Evolutionary conservation across 2,329 filamentous ascomycete genomes (phyloP).

Genomic region (Rutstroemia sp.): DNA sequence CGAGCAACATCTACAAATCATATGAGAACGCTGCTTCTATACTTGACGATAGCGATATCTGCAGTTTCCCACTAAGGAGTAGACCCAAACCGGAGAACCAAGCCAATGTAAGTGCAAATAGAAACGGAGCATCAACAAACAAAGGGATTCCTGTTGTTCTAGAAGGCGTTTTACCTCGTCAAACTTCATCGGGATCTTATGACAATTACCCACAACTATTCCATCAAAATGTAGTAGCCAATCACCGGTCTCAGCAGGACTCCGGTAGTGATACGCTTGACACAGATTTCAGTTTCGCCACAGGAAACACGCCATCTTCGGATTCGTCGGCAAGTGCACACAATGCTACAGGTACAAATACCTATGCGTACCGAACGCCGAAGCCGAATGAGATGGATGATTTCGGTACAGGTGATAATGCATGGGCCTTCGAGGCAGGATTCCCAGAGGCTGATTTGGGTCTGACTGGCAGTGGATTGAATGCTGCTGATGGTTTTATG

Average conservation of each 20-base stretch:
- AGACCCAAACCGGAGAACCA: too few relatives aligned
- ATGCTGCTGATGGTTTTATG: too few relatives aligned
- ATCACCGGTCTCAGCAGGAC: neutral
- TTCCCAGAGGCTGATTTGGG: too few relatives aligned
- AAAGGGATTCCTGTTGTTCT: neutral
- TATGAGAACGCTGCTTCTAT: too few relatives aligned
- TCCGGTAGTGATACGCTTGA: slow-evolving; percentile 5
- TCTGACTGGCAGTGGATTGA: too few relatives aligned
- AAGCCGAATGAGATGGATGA: neutral
- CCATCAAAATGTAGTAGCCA: neutral
- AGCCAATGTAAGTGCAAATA: neutral
- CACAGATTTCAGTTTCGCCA: neutral
- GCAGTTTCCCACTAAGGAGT: too few relatives aligned
- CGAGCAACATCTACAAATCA: neutral
- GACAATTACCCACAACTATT: neutral
- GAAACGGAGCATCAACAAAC: neutral
- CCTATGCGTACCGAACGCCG: neutral
- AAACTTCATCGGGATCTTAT: neutral
- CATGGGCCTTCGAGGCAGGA: too few relatives aligned
- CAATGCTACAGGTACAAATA: neutral
- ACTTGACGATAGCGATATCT: neutral
- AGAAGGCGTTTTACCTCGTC: neutral
- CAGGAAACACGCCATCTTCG: slow-evolving; percentile 10
- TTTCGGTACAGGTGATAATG: too few relatives aligned
- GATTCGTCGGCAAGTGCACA: slow-evolving; percentile 1